Evolutionary conservation across 2,329 filamentous ascomycete genomes (phyloP).

Genomic region (Chlorencoelia australis): DNA sequence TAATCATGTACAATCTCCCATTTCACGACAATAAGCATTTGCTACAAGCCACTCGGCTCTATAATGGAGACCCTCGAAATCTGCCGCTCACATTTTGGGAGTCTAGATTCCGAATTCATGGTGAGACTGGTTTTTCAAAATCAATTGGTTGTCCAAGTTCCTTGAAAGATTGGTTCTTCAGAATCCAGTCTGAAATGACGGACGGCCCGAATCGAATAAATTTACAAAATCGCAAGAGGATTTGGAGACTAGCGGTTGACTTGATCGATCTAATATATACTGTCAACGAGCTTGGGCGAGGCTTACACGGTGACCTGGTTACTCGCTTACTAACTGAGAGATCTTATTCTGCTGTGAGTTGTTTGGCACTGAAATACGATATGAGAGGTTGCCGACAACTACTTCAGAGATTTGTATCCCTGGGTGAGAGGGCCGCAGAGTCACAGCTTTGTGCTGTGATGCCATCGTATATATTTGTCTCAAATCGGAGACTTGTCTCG

Average conservation of each 20-base stretch:
- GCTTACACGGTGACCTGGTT: not conserved
- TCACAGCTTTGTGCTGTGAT: conserved; percentile 3
- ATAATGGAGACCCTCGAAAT: conserved; percentile 1
- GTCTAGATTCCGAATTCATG: conserved; percentile 6
- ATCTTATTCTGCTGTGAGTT: conserved; percentile 1
- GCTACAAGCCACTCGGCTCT: conserved; percentile 2
- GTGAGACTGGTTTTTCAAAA: conserved; percentile 6
- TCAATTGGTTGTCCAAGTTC: conserved; percentile 2
- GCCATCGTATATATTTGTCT: conserved; percentile 5
- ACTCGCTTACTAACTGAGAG: not conserved
- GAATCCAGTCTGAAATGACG: conserved; percentile 4
- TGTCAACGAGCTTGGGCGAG: conserved; percentile 2
- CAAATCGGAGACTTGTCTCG: conserved; percentile 6
- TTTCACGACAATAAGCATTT: conserved; percentile 5
- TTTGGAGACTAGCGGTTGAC: conserved; percentile 5
- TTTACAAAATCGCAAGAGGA: conserved; percentile 8
- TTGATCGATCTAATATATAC: conserved; percentile 1
- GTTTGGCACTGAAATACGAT: conserved; percentile 3
- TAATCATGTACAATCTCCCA: conserved; percentile 4
- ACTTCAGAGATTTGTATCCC: conserved; percentile 4
- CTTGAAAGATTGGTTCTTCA: conserved; percentile 9
- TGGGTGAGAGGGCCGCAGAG: not conserved
- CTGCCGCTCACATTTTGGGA: conserved; percentile 7
- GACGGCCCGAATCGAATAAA: conserved; percentile 5
- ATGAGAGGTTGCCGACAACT: conserved; percentile 4